Conservation (phyloP, 257 asterid genomes). For the Solanum raphanifolium region DNA sequence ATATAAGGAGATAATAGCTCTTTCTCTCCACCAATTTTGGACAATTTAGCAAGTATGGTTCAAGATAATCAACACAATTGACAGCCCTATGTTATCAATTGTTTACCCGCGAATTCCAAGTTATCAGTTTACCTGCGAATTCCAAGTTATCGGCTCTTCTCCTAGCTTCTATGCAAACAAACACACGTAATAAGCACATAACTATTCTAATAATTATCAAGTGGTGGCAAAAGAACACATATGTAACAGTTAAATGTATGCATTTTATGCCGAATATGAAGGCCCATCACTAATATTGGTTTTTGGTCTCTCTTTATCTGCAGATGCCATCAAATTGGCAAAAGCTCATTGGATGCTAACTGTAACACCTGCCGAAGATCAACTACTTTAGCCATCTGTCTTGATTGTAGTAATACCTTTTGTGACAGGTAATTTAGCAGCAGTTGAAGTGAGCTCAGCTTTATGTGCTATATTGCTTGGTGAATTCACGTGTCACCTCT, state of each 20-base stretch:
- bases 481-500: background rate
- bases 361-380: conserved; percentile 62
- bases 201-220: background rate
- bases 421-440: conserved; percentile 61
- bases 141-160: background rate
- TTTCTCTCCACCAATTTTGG: background rate
- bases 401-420: conserved; percentile 50
- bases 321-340: conserved; percentile 66
- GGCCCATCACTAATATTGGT: background rate
- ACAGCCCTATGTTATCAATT: background rate
- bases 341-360: conserved; percentile 37
- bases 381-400: conserved; percentile 59
- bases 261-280: background rate
- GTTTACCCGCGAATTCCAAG: background rate
- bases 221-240: background rate
- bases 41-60: background rate
- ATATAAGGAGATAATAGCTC: background rate
- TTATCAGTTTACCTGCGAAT: too few relatives aligned
- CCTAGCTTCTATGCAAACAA: background rate
- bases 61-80: background rate
- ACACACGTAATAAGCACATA: background rate
- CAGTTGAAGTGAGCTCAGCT: background rate
- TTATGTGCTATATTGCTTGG: background rate
- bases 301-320: conserved; percentile 9
- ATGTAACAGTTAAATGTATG: background rate